A percentile compares a stretch with the other conserved stretches of the same genome.
These are phyloP conservation scores for Daldinia concentrica DNA, from an alignment of 495 filamentous ascomycete species.

Conservation along the genomic window DNA sequence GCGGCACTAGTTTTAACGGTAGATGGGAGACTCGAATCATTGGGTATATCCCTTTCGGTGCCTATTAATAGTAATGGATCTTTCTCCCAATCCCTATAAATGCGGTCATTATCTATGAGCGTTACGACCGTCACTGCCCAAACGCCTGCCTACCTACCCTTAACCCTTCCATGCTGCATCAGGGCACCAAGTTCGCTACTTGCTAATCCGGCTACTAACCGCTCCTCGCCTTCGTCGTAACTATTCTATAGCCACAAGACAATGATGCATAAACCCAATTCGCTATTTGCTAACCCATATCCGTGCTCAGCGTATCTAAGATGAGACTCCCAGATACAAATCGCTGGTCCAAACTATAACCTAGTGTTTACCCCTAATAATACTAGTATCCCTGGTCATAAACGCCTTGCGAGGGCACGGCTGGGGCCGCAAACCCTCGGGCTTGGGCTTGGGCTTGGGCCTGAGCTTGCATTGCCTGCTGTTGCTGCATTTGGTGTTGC, in stretches of 20 bases:
- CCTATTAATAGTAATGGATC: constrained; percentile 20
- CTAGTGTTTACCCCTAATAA: neutral
- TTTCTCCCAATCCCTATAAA: constrained; percentile 21
- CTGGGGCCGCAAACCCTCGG: constrained; percentile 42
- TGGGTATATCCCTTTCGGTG: constrained; percentile 21
- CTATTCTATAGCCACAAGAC: neutral
- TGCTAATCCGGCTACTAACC: constrained; percentile 7
- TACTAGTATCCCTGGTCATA: constrained; percentile 46
- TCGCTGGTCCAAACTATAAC: constrained; percentile 31
- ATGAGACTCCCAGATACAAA: neutral
- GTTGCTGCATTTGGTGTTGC: constrained; percentile 53
- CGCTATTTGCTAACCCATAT: neutral
- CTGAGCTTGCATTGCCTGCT: constrained; percentile 48
- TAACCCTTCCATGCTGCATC: constrained; percentile 6
- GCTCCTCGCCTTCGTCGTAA: constrained; percentile 3
- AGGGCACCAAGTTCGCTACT: neutral
- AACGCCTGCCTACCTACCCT: constrained; percentile 26
- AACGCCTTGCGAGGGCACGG: constrained; percentile 43
- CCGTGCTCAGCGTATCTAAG: neutral
- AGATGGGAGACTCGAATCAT: neutral
- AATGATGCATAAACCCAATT: neutral
- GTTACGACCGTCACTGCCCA: constrained; percentile 2
- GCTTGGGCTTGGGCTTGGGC: constrained; percentile 45
- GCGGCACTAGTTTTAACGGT: neutral
- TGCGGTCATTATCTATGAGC: constrained; percentile 36